phyloP scores from a whole-genome alignment of 495 filamentous ascomycete genomes.

The Penicillium egyptiacum region DNA sequence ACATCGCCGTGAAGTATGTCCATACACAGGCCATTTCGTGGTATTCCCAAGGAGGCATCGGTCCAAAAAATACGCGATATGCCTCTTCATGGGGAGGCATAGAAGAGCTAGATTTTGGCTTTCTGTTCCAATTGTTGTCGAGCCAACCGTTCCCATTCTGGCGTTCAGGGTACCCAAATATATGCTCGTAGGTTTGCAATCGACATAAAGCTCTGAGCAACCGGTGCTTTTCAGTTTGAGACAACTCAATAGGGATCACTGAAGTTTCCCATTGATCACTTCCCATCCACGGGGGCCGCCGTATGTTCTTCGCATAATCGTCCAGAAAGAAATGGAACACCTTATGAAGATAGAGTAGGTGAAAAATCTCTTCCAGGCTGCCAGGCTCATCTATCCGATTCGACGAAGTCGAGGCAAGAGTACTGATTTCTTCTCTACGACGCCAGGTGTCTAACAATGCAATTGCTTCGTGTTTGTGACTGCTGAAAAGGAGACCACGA shows the following conservation, averaged over 20 bases:
- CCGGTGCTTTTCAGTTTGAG: slow-evolving; percentile 15
- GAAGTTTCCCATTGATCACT: slow-evolving; percentile 10
- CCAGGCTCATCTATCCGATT: background rate
- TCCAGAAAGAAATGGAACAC: slow-evolving; percentile 16
- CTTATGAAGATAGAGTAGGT: slow-evolving; percentile 21
- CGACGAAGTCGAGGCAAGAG: background rate
- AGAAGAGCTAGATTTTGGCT: too few species aligned
- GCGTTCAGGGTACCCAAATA: too few species aligned
- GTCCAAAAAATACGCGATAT: slow-evolving; percentile 18
- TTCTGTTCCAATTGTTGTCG: too few species aligned
- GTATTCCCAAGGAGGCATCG: slow-evolving; percentile 23
- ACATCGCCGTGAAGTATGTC: slow-evolving; percentile 12
- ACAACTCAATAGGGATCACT: slow-evolving; percentile 9
- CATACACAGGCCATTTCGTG: slow-evolving; percentile 21
- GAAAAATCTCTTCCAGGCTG: slow-evolving; percentile 10
- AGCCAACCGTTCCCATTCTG: too few species aligned
- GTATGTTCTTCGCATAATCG: slow-evolving; percentile 17
- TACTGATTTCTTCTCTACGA: slow-evolving; percentile 17
- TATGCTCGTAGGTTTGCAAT: too few species aligned
- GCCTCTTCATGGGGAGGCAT: too few species aligned
- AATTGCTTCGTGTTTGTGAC: slow-evolving; percentile 14
- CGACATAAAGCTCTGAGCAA: slow-evolving; percentile 22
- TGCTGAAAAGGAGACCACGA: slow-evolving; percentile 7
- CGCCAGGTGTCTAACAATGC: slow-evolving; percentile 22
- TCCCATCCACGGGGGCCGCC: slow-evolving; percentile 16